Conservation (phyloP, 768 basidiomycete species). For the Austroboletus eburneus region DNA sequence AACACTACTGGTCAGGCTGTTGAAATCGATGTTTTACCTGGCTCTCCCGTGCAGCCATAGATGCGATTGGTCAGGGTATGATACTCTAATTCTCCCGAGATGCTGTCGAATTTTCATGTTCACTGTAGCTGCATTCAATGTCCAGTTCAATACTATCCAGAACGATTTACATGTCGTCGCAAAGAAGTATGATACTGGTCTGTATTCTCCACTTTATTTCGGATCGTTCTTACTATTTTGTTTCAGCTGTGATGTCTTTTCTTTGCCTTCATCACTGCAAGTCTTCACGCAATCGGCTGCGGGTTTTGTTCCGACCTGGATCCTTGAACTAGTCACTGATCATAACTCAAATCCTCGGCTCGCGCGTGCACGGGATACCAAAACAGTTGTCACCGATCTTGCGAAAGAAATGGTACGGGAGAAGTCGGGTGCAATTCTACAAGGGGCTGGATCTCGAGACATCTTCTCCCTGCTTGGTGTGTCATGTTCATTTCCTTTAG, state of each 20-base stretch:
- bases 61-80: conserved; percentile 48
- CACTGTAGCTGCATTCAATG: conserved; percentile 42
- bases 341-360: conserved; percentile 21
- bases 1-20: conserved; percentile 3
- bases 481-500: background rate
- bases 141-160: conserved; percentile 3
- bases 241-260: conserved; percentile 13
- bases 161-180: conserved; percentile 1
- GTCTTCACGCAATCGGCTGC: conserved; percentile 14
- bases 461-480: conserved; percentile 37
- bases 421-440: conserved; percentile 9
- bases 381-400: background rate
- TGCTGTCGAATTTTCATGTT: too few relatives aligned
- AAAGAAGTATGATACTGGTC: background rate
- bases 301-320: conserved; percentile 11
- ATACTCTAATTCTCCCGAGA: conserved; percentile 3
- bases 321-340: conserved; percentile 34
- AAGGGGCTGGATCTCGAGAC: conserved; percentile 15
- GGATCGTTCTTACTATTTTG: background rate
- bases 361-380: conserved; percentile 13
- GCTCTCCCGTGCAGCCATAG: conserved; percentile 44
- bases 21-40: conserved; percentile 20
- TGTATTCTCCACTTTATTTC: conserved; percentile 8
- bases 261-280: conserved; percentile 13
- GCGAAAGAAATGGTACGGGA: conserved; percentile 19